These are phyloP conservation scores for Lentithecium fluviatile DNA, from an alignment of 495 filamentous ascomycete species.

Conservation along the genomic window DNA sequence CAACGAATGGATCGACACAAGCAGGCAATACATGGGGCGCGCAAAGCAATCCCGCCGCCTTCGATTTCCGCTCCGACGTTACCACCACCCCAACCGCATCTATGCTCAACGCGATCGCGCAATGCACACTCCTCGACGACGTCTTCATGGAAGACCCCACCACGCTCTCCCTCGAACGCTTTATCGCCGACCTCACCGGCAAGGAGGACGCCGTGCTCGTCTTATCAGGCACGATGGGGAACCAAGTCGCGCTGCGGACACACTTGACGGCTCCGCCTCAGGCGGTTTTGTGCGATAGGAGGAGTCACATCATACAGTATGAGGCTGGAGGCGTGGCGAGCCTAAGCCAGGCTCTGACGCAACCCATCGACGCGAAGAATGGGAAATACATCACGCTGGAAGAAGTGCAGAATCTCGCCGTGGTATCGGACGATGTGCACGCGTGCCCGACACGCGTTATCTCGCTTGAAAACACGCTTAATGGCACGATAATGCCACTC, in stretches of 20 bases:
- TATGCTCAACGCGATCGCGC: constrained; percentile 69
- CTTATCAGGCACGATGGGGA: constrained; percentile 88
- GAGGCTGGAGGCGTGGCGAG: constrained; percentile 71
- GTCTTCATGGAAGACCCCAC: constrained; percentile 81
- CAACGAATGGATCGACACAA: neutral
- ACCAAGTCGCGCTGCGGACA: constrained; percentile 69
- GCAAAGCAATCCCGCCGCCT: constrained; percentile 59
- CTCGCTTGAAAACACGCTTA: constrained; percentile 80
- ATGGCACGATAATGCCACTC: constrained; percentile 74
- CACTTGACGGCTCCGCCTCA: constrained; percentile 70
- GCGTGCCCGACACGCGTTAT: constrained; percentile 75
- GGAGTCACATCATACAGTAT: constrained; percentile 64
- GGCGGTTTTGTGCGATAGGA: constrained; percentile 65
- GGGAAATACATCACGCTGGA: constrained; percentile 71
- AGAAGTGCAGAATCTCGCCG: constrained; percentile 62
- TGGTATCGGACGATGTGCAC: constrained; percentile 57
- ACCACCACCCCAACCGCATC: constrained; percentile 80
- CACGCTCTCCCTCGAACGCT: constrained; percentile 65
- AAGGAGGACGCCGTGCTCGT: constrained; percentile 76
- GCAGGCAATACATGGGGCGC: constrained; percentile 53
- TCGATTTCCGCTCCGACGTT: constrained; percentile 70
- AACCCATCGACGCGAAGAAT: constrained; percentile 61
- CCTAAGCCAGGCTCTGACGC: constrained; percentile 60
- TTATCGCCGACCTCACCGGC: constrained; percentile 66
- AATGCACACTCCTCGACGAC: constrained; percentile 64